These are phyloP conservation scores for Rutstroemia sp. DNA, from an alignment of 2,329 filamentous ascomycete genomes.

Conservation along the genomic window DNA sequence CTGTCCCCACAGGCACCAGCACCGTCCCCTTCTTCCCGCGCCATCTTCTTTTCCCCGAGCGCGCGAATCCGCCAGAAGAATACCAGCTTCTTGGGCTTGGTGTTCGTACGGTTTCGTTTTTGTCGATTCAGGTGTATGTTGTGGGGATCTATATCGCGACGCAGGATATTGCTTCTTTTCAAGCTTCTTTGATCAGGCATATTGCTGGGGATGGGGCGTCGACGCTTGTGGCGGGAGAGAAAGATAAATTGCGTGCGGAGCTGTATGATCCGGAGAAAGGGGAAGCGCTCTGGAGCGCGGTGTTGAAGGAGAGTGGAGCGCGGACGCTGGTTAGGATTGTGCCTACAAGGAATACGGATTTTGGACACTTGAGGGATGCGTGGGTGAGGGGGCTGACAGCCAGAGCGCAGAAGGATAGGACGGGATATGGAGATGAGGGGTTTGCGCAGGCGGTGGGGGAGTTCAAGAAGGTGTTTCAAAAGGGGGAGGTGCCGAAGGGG, in stretches of 20 bases:
- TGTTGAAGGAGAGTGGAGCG: constrained; percentile 61
- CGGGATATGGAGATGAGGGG: constrained; percentile 56
- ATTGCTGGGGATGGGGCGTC: constrained; percentile 67
- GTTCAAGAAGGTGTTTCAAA: constrained; percentile 77
- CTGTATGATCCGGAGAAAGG: constrained; percentile 64
- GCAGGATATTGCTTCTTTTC: constrained; percentile 71
- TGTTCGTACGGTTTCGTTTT: constrained; percentile 81
- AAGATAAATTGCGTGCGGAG: constrained; percentile 59
- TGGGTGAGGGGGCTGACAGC: constrained; percentile 81
- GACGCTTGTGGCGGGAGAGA: constrained; percentile 75
- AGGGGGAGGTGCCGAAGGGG: constrained; percentile 72
- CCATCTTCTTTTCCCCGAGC: constrained; percentile 77
- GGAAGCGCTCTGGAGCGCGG: constrained; percentile 65
- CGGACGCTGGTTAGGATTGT: constrained; percentile 75
- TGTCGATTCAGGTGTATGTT: constrained; percentile 88
- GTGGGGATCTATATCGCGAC: constrained; percentile 88
- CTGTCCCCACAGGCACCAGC: constrained; percentile 30
- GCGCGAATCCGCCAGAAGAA: constrained; percentile 51
- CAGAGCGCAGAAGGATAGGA: constrained; percentile 48
- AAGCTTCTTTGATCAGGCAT: constrained; percentile 66
- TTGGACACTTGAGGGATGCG: constrained; percentile 83
- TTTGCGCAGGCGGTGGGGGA: constrained; percentile 70
- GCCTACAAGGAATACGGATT: constrained; percentile 90
- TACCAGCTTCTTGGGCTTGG: constrained; percentile 87
- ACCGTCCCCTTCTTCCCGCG: constrained; percentile 43